Evolutionary conservation across 2,329 filamentous ascomycete species (phyloP).

Genomic region (Alternaria novae-zelandiae): DNA sequence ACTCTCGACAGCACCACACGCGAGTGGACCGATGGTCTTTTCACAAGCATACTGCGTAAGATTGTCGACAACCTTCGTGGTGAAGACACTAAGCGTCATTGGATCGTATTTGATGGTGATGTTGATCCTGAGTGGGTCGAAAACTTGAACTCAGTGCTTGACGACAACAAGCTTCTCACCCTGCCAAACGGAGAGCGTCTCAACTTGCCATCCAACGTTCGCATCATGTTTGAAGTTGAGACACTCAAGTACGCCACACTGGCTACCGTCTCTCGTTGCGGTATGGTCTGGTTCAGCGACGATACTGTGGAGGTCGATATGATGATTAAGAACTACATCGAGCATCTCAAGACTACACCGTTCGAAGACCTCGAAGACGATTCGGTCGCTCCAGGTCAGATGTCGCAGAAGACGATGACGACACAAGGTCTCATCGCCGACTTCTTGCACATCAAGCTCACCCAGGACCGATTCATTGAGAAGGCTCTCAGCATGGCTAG

Average conservation of each 20-base stretch:
- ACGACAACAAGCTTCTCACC: slow-evolving; percentile 98
- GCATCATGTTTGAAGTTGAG: slow-evolving; percentile 99
- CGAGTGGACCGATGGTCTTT: slow-evolving; percentile 98
- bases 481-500: slow-evolving; percentile 78
- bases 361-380: slow-evolving; percentile 98
- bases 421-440: slow-evolving; percentile 82
- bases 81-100: slow-evolving; percentile 95
- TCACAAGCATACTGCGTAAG: slow-evolving; percentile 96
- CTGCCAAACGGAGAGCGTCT: slow-evolving; percentile 97
- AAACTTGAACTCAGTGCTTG: slow-evolving; percentile 98
- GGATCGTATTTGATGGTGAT: slow-evolving; percentile 99
- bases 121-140: slow-evolving; percentile 99
- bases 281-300: slow-evolving; percentile 99
- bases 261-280: slow-evolving; percentile 98
- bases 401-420: slow-evolving; percentile 70
- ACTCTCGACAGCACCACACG: slow-evolving; percentile 94
- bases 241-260: slow-evolving; percentile 96
- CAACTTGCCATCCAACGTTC: slow-evolving; percentile 90
- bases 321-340: slow-evolving; percentile 91
- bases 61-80: slow-evolving; percentile 98
- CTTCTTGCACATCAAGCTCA: slow-evolving; percentile 76
- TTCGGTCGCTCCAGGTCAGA: slow-evolving; percentile 65
- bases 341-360: slow-evolving; percentile 77
- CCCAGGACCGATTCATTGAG: slow-evolving; percentile 78
- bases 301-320: slow-evolving; percentile 93